Conservation (phyloP, 768 basidiomycete genomes). For the Clitopilus hobsonii region DNA sequence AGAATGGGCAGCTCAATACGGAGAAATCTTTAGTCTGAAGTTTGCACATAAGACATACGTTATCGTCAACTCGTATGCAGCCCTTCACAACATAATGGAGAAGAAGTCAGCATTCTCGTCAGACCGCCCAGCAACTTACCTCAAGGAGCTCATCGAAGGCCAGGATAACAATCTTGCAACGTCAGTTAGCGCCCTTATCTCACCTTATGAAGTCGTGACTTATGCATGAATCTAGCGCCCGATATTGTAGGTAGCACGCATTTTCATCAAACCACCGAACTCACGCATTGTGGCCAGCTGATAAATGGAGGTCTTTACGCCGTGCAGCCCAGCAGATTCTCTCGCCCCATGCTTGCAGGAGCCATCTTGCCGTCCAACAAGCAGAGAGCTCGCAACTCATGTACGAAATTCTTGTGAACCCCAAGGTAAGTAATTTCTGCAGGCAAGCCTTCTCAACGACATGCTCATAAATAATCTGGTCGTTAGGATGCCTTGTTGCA, state of each 20-base stretch:
- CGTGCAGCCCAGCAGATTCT: neutral
- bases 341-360: neutral
- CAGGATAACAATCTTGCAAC: neutral
- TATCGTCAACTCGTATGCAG: constrained; percentile 16
- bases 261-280: neutral
- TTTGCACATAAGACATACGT: constrained; percentile 22
- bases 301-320: neutral
- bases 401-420: neutral
- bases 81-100: constrained; percentile 18
- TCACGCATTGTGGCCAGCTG: neutral
- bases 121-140: neutral
- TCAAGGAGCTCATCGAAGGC: neutral
- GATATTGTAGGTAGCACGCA: neutral
- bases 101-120: neutral
- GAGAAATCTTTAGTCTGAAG: constrained; percentile 20
- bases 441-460: neutral
- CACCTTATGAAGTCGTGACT: no score
- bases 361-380: neutral
- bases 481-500: neutral
- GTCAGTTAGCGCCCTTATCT: neutral
- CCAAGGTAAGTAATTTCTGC: neutral
- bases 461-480: neutral
- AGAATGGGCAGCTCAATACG: constrained; percentile 17
- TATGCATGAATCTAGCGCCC: neutral
- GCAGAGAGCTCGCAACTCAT: neutral